Evolutionary conservation across 345 rosid genomes (phyloP), one percentile per base, ranked within the genome.

Genomic region (Sonneratia caseolaris): DNA sequence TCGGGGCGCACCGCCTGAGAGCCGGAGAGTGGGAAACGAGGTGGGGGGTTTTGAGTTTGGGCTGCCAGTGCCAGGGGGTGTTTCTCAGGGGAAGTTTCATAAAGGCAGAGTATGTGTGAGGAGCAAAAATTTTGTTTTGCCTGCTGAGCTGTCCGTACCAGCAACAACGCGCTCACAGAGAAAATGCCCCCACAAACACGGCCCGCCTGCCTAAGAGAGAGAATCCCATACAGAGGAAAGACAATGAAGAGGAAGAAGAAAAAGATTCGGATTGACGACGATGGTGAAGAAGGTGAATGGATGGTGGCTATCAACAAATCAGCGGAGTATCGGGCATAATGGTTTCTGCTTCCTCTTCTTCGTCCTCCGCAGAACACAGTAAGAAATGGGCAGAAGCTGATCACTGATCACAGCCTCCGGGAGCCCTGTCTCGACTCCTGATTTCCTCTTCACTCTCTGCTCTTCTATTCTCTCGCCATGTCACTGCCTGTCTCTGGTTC

Each of bases 51-150:
- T 27, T 47, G 15, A 65, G 75, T 16, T 36, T 5, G 74, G 68
- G 22, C 40, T 38, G 51, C 45, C 57, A 19, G 37, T 42, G 45
- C 45, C 5, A 9, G 45, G 68, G 5, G 6, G 68, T 36, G 14
- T 61, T 72, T 21, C 38, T 37, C 56, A 48, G 53, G 74, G 55
- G 35, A 72, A 64, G 64, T 64, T 72, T 72, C 74, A 72, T 62
- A 62, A 14, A 59, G 64, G 64, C 32, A 47, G 59, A 64, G 68
- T 37, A 21, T 45, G 74, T 45, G 71, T 68, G 70, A n/a, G 53
- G 16, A 43, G 53, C 15, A 11, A 13, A 3, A 24, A 27, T 21
- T 21, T 61, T 61, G 27, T 32, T 61, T 61, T 61, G 66, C 37
- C 27, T 61, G 66, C 66, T 27, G 66, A 27, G 66, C 66, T 61